Evolutionary conservation across 176 grass and related monocot species (phyloP).

Genomic region (Urochloa ruziziensis): DNA sequence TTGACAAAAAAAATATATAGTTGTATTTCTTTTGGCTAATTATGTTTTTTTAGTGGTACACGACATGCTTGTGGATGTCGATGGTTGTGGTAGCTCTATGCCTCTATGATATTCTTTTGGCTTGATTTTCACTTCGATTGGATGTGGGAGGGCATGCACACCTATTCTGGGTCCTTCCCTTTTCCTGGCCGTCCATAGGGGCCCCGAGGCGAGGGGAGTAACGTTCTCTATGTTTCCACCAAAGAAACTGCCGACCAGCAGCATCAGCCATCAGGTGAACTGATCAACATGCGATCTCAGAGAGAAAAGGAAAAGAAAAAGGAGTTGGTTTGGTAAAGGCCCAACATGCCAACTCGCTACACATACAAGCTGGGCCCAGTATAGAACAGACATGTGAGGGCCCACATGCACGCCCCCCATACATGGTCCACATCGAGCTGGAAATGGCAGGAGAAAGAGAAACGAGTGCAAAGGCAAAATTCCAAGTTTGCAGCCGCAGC

Average conservation of each 20-base stretch:
- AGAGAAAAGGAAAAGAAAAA: neutral
- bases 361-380: neutral
- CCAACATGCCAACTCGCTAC: neutral
- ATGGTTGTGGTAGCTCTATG: no score
- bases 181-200: neutral
- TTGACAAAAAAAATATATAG: no score
- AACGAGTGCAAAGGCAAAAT: neutral
- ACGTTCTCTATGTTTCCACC: neutral
- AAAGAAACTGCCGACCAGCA: neutral
- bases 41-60: no score
- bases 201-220: neutral
- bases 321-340: neutral
- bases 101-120: no score
- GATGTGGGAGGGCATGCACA: no score
- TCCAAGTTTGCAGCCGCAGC: neutral
- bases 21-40: no score
- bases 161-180: neutral
- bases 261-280: neutral
- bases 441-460: neutral
- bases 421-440: neutral
- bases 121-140: no score
- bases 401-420: neutral
- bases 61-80: no score
- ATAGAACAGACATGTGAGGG: neutral
- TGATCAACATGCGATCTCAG: neutral